These are phyloP conservation scores for Wickerhamomyces canadensis DNA, from an alignment of 805 yeast species.

Conservation along the genomic window DNA sequence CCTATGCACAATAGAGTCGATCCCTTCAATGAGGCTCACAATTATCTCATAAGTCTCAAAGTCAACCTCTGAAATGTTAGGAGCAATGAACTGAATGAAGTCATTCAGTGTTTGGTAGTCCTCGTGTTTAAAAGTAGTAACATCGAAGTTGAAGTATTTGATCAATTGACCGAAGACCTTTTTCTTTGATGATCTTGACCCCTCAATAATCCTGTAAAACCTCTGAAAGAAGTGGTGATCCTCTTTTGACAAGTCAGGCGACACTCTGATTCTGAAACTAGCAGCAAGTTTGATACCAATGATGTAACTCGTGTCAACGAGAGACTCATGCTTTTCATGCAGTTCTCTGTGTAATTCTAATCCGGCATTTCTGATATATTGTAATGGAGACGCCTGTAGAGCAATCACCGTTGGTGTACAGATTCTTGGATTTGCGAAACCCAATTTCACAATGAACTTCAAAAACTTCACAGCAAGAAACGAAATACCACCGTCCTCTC, in stretches of 20 bases:
- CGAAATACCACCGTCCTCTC: constrained; percentile 41
- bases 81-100: constrained; percentile 29
- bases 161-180: constrained; percentile 33
- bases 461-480: constrained; percentile 49
- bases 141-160: constrained; percentile 26
- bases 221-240: constrained; percentile 28
- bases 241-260: constrained; percentile 25
- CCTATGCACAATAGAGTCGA: constrained; percentile 28
- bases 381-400: constrained; percentile 47
- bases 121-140: constrained; percentile 20
- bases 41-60: constrained; percentile 48
- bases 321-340: constrained; percentile 62
- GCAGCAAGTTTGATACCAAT: constrained; percentile 59
- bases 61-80: constrained; percentile 34
- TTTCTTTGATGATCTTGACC: constrained; percentile 33
- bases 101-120: constrained; percentile 17
- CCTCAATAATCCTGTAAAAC: constrained; percentile 39
- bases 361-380: constrained; percentile 42
- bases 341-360: constrained; percentile 46
- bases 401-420: constrained; percentile 70
- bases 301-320: constrained; percentile 58
- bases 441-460: constrained; percentile 51
- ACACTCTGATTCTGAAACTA: constrained; percentile 31
- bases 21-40: constrained; percentile 33
- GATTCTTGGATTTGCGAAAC: constrained; percentile 69